Conservation (phyloP, 169 alveolate genomes). For the Toxoplasma gondii region DNA sequence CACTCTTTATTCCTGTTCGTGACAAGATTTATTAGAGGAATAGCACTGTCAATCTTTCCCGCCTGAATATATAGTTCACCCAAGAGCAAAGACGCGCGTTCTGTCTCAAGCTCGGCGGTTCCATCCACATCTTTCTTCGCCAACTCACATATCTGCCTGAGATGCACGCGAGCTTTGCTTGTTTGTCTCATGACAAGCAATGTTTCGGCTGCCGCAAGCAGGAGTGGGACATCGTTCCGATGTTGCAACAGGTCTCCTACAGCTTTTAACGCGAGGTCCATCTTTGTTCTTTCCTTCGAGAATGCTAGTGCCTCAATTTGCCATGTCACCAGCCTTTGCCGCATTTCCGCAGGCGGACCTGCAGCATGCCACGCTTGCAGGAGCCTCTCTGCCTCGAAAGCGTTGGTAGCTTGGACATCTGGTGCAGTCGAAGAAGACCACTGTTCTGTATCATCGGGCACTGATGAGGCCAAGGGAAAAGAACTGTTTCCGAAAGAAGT, state of each 20-base stretch:
- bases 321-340: constrained; percentile 19
- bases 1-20: neutral
- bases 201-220: constrained; percentile 10
- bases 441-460: neutral
- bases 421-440: neutral
- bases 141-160: neutral
- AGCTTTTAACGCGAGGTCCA: neutral
- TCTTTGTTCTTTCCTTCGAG: neutral
- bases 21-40: neutral
- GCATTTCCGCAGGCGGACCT: neutral
- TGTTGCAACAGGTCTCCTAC: neutral
- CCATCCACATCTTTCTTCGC: neutral
- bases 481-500: neutral
- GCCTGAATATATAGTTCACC: neutral
- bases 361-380: neutral
- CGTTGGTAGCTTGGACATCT: neutral
- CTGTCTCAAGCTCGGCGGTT: neutral
- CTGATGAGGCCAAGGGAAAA: neutral
- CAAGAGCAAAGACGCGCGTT: neutral
- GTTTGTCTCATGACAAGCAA: neutral
- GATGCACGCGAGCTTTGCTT: constrained; percentile 4
- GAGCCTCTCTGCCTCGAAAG: constrained; percentile 18
- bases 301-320: neutral
- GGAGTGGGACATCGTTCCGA: constrained; percentile 3
- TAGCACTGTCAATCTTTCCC: neutral